A percentile compares a stretch with the other conserved stretches of the same genome.
These are phyloP conservation scores for Suillus spraguei DNA, from an alignment of 768 basidiomycete species.

Conservation along the genomic window DNA sequence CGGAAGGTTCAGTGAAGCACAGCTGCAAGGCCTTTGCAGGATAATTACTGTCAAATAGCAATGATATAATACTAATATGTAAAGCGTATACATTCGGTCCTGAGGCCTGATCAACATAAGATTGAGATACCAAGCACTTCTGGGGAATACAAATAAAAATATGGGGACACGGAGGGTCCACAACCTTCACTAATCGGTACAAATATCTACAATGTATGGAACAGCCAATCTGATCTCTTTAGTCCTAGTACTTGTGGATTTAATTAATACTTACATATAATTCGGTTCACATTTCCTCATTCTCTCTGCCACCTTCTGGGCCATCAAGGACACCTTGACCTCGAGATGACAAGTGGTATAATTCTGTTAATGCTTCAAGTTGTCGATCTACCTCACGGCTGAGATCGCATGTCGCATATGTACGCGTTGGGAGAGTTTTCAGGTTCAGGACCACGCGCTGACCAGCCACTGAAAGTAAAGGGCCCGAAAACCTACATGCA, in stretches of 20 bases:
- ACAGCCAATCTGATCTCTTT: background rate
- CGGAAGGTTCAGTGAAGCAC: background rate
- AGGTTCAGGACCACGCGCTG: conserved; percentile 29
- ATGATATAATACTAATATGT: background rate
- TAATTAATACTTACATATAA: background rate
- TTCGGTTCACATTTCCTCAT: background rate
- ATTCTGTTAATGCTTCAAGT: conserved; percentile 10
- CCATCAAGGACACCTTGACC: background rate
- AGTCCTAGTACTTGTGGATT: background rate
- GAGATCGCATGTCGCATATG: conserved; percentile 17
- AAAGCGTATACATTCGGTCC: background rate
- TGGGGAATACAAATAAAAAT: background rate
- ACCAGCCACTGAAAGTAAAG: conserved; percentile 23
- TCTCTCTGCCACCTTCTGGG: background rate
- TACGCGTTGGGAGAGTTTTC: conserved; percentile 11
- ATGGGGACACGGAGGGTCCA: background rate
- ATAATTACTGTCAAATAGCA: background rate
- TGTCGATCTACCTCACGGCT: conserved; percentile 23
- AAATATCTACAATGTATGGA: background rate
- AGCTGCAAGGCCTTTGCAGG: background rate
- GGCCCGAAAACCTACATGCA: conserved; percentile 13
- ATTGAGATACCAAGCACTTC: background rate
- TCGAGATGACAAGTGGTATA: background rate
- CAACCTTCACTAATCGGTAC: background rate
- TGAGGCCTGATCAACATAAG: background rate